Base-by-base conservation (phyloP, 495 filamentous ascomycete species). In the Aspergillus bertholletiae region DNA sequence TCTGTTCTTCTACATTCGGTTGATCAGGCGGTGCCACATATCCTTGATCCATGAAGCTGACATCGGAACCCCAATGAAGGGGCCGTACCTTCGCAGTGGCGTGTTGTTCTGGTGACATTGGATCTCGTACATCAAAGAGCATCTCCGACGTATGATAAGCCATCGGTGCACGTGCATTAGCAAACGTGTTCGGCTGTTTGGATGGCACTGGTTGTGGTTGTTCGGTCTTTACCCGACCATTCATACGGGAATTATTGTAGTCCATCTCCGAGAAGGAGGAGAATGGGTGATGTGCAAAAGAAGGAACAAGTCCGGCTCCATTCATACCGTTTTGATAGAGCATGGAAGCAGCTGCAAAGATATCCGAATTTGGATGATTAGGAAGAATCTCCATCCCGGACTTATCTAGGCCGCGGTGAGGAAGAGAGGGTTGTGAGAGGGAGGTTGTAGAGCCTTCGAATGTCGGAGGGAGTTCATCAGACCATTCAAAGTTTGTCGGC, bases 21-120 rank as follows among this genome's bases (percentile, higher is more conserved):
- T 80, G 74, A 26, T 77, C 73, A 3, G 78, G 72, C 3, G 69
- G 73, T 7, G 81, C 75, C 15, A 82, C 66, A 59, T 83, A 89
- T 17, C 76, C 78, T 58, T 82, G 77, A 11, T 74, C 70, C 57
- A 73, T 75, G 55, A 90, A 90, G 48, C 74, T 77, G 5, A 75
- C 62, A 68, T 90, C 87, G 0, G 87, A 86, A 18, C 87, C 87
- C 77, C 82, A 90, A 17, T 80, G 81, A 23, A 87, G 66, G 15
- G 66, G 63, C 13, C 71, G 68, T 20, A 61, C 64, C 52, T 74
- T 75, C 8, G 66, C 57, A 23, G 67, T 68, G 11, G 67, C 63
- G 55, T 76, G 74, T 50, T 73, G 70, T 35, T 76, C 74, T 18
- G 56, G 62, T 8, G 71, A 69, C 27, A 72, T 68, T 1, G 74